Base-by-base conservation (phyloP, 1,139 yeast genomes). In the Kurtzmaniella quercitrusa region DNA sequence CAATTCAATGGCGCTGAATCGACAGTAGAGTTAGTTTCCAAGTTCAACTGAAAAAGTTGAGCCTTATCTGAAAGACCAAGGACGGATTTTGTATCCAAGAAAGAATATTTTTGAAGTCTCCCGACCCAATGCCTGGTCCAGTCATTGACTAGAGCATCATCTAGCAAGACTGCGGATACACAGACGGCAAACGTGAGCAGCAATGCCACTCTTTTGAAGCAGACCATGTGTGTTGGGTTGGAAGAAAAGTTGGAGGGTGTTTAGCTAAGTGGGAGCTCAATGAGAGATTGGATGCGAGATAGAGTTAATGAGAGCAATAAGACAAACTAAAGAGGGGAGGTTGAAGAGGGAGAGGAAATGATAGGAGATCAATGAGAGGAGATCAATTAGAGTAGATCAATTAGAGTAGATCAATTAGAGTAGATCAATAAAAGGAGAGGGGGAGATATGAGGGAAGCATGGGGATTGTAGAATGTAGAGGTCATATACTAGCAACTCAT, bases 61-160 rank as follows among this genome's bases (percentile, higher is more conserved):
- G 54, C 48, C 7, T 44, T 39, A 18, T 48, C 46, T n/a, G 68
- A 59, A 10, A 59, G 50, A 2, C 65, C 75, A 33, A 69, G 47
- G 34, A 66, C 47, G 14, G 55, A 48, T 16, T 52, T 53, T 31
- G 50, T 50, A 38, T 52, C 53, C 27, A 56, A 34, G n/a, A 59
- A 44, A 9, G 52, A 51, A 34, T 48, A 49, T 14, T 44, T 41
- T 18, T 40, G 41, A 34, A 59, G 42, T 2, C 48, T 47, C 16
- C 59, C 57, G 37, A 55, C 47, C 40, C 51, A 51, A 43, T 62
- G 59, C 31, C 55, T 57, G 41, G 65, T 49, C 54, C 65, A 61
- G 48, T 71, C 74, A 48, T 59, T 62, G 15, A 59, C 59, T 51
- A 70, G 69, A 5, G 76, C 75, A 45, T 67, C 68, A 36, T 68